phyloP scores from a whole-genome alignment of 2,329 filamentous ascomycete genomes.

The Ophioceras dolichostomum region DNA sequence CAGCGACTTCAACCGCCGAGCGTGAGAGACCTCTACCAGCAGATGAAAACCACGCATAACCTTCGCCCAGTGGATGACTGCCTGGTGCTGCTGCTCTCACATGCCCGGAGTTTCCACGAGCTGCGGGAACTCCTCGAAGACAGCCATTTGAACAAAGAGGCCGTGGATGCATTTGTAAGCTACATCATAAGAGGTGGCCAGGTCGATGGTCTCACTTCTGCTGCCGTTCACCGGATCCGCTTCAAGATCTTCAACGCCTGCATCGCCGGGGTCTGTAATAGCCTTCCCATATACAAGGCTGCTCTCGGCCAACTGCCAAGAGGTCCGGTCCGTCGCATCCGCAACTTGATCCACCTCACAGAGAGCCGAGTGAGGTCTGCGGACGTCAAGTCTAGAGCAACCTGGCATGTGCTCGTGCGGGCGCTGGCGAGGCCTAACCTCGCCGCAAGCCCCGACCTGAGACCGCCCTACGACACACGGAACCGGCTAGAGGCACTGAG shows the following conservation, averaged over 20 bases:
- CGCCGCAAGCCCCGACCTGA: constrained; percentile 12
- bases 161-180: constrained; percentile 7
- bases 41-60: constrained; percentile 40
- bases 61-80: constrained; percentile 35
- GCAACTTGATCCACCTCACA: constrained; percentile 20
- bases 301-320: not conserved
- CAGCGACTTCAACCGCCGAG: constrained; percentile 49
- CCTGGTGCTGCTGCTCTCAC: constrained; percentile 41
- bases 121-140: constrained; percentile 38
- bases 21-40: constrained; percentile 42
- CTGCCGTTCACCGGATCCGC: too few relatives aligned
- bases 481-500: constrained; percentile 17
- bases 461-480: not conserved
- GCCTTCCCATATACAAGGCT: constrained; percentile 16
- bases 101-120: constrained; percentile 32
- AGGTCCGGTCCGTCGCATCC: not conserved
- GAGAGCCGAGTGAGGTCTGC: constrained; percentile 11
- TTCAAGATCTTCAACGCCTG: constrained; percentile 33
- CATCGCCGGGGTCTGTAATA: constrained; percentile 34
- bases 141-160: constrained; percentile 17
- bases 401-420: constrained; percentile 29
- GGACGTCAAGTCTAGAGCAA: not conserved
- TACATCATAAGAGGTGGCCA: too few relatives aligned
- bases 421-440: constrained; percentile 22
- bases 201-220: too few relatives aligned